Conservation (phyloP, 306 rosid species). For the Astragalus glycyphyllos region DNA sequence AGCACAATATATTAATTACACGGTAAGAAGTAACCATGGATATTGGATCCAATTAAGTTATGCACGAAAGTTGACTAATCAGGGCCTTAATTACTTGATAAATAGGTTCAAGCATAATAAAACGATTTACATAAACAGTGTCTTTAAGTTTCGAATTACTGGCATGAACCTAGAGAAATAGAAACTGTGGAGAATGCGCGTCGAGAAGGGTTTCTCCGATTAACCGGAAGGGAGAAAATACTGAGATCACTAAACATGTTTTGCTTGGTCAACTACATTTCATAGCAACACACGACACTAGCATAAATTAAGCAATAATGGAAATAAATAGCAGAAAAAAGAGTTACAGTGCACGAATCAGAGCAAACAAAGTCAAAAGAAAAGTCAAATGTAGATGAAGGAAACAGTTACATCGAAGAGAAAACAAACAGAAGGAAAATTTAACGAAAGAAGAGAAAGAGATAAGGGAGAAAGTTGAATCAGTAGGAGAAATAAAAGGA, state of each 20-base stretch:
- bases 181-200: constrained; percentile 15
- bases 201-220: constrained; percentile 12
- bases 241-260: constrained; percentile 27
- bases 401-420: constrained; percentile 23
- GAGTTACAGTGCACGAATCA: constrained; percentile 6
- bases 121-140: constrained; percentile 1
- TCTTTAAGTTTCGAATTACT: constrained; percentile 16
- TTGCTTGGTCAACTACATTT: constrained; percentile 41
- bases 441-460: no score
- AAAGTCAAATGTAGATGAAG: constrained; percentile 31
- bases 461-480: constrained; percentile 14
- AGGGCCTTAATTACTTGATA: constrained; percentile 10
- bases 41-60: constrained; percentile 37
- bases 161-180: constrained; percentile 19
- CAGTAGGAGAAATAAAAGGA: constrained; percentile 9
- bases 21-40: background rate
- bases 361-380: background rate
- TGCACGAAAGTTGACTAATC: constrained; percentile 26
- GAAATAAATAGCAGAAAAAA: background rate
- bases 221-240: background rate
- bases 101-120: constrained; percentile 19
- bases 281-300: constrained; percentile 23
- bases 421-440: background rate
- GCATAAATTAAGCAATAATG: constrained; percentile 29
- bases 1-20: background rate